Conservation (phyloP, 257 asterid species). For the Apocynum venetum region DNA sequence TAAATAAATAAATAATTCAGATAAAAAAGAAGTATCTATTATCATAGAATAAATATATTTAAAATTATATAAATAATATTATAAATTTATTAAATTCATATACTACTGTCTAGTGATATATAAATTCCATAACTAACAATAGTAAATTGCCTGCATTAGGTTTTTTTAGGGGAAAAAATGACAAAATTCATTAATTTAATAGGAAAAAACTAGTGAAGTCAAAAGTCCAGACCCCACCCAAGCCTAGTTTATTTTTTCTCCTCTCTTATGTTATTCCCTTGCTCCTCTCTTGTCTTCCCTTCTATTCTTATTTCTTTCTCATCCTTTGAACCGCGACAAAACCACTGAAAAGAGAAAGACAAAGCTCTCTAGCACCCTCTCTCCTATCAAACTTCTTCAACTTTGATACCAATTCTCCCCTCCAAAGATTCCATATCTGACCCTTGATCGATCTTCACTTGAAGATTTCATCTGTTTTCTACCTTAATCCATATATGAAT, state of each 20-base stretch:
- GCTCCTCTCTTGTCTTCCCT: not conserved
- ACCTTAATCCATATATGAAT: not conserved
- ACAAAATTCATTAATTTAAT: too few relatives aligned
- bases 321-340: not conserved
- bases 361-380: constrained; percentile 1
- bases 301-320: not conserved
- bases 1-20: too few relatives aligned
- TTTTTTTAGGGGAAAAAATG: too few relatives aligned
- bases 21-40: too few relatives aligned
- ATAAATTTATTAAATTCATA: too few relatives aligned
- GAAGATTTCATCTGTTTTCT: not conserved
- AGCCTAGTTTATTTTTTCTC: not conserved
- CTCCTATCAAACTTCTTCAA: not conserved
- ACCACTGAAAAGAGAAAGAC: not conserved
- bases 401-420: constrained; percentile 16
- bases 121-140: too few relatives aligned
- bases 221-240: not conserved
- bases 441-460: constrained; percentile 6
- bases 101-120: too few relatives aligned
- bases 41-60: too few relatives aligned
- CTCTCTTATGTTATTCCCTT: not conserved
- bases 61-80: too few relatives aligned
- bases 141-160: too few relatives aligned
- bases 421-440: not conserved
- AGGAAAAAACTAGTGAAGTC: too few relatives aligned